Evolutionary conservation across 2,329 filamentous ascomycete genomes (phyloP).

Genomic region (Fusarium caatingaense): DNA sequence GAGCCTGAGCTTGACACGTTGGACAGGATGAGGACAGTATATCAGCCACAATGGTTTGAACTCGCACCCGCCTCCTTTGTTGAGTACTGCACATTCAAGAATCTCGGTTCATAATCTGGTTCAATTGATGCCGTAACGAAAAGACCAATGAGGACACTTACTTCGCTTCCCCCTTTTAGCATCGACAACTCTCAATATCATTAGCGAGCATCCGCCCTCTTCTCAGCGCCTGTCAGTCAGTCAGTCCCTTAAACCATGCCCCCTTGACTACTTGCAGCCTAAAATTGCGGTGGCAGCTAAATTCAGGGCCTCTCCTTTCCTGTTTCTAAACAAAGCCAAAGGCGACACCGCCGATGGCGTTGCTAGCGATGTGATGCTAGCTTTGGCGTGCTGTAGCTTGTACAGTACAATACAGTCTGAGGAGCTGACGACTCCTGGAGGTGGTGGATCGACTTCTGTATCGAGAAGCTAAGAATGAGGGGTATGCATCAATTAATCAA

Average conservation of each 20-base stretch:
- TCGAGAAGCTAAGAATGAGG: slow-evolving; percentile 11
- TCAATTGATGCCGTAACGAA: slow-evolving; percentile 1
- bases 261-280: slow-evolving; percentile 9
- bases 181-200: slow-evolving; percentile 1
- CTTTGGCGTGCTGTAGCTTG: slow-evolving; percentile 36
- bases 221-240: background rate
- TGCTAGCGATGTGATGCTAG: slow-evolving; percentile 19
- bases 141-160: slow-evolving; percentile 3
- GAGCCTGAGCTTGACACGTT: background rate
- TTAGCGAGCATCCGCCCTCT: slow-evolving; percentile 12
- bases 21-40: background rate
- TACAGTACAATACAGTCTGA: background rate
- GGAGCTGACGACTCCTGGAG: slow-evolving; percentile 10
- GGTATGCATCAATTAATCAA: slow-evolving; percentile 28
- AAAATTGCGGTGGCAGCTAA: slow-evolving; percentile 45
- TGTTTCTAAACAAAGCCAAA: slow-evolving; percentile 19
- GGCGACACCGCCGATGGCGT: slow-evolving; percentile 23
- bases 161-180: slow-evolving; percentile 9
- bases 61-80: slow-evolving; percentile 30
- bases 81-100: slow-evolving; percentile 40
- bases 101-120: slow-evolving; percentile 17
- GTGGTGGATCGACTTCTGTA: background rate
- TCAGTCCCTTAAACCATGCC: background rate
- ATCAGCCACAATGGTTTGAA: background rate
- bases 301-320: slow-evolving; percentile 30